These are phyloP conservation scores for Blastobotrys indianensis DNA, from an alignment of 1,139 yeast genomes.

Conservation along the genomic window DNA sequence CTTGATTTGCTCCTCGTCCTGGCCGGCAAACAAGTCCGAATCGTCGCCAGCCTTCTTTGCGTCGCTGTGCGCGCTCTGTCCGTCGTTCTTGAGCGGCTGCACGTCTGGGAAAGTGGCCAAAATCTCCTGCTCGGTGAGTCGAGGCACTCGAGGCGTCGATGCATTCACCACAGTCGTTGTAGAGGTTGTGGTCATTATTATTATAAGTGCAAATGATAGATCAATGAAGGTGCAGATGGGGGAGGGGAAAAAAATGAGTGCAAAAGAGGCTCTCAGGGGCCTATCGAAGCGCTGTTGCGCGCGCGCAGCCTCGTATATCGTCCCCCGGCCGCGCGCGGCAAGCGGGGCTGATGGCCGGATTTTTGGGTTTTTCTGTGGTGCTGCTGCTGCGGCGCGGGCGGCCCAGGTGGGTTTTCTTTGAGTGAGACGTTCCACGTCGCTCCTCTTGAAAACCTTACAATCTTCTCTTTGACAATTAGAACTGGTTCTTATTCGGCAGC, in stretches of 20 bases:
- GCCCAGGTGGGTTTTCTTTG: too few relatives aligned
- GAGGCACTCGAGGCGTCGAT: constrained; percentile 7
- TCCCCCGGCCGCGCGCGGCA: background rate
- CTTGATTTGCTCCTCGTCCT: constrained; percentile 88
- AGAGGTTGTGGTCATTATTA: background rate
- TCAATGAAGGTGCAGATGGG: background rate
- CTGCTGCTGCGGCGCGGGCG: too few relatives aligned
- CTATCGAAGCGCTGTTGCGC: background rate
- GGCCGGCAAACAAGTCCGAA: constrained; percentile 58
- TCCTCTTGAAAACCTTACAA: too few relatives aligned
- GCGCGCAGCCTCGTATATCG: background rate
- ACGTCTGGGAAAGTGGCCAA: constrained; percentile 18
- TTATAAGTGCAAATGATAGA: background rate
- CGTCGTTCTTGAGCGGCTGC: constrained; percentile 11
- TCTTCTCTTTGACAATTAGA: too few relatives aligned
- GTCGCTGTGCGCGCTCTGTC: constrained; percentile 5
- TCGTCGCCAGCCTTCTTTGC: constrained; percentile 19
- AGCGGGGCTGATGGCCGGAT: too few relatives aligned
- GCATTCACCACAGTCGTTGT: constrained; percentile 2
- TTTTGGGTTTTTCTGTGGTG: too few relatives aligned
- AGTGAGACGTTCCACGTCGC: too few relatives aligned
- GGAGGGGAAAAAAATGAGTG: background rate
- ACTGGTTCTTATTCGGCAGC: too few relatives aligned
- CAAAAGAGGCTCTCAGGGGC: too few relatives aligned
- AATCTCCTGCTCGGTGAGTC: constrained; percentile 14